Conservation (phyloP, 1,139 yeast genomes). For the Scheffersomyces cryptocercus region DNA sequence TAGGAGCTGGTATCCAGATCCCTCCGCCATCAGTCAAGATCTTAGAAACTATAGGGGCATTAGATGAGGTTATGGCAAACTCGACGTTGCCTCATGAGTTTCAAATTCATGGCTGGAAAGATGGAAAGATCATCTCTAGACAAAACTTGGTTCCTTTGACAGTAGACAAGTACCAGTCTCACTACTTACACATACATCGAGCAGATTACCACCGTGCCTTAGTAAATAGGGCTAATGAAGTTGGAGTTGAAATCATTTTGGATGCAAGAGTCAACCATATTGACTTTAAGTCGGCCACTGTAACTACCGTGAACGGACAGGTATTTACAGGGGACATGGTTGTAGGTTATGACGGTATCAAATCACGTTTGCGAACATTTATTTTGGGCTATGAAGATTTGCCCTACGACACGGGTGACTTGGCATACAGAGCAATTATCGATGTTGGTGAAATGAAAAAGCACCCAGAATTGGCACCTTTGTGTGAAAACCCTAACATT, state of each 20-base stretch:
- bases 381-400: constrained; percentile 18
- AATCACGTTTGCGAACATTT: constrained; percentile 21
- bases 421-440: constrained; percentile 26
- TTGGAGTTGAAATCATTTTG: constrained; percentile 20
- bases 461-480: constrained; percentile 22
- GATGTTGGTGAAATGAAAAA: constrained; percentile 17
- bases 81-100: constrained; percentile 26
- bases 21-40: constrained; percentile 33
- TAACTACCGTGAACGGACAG: constrained; percentile 22
- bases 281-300: constrained; percentile 21
- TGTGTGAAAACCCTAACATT: constrained; percentile 25
- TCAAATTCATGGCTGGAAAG: constrained; percentile 22
- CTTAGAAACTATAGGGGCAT: constrained; percentile 24
- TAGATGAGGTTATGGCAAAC: constrained; percentile 17
- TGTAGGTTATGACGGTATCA: constrained; percentile 40
- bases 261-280: constrained; percentile 21
- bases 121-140: constrained; percentile 21
- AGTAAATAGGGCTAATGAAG: constrained; percentile 22
- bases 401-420: constrained; percentile 25
- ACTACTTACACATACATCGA: constrained; percentile 28
- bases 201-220: constrained; percentile 30
- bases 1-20: constrained; percentile 42
- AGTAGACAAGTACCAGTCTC: constrained; percentile 19
- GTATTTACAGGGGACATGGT: constrained; percentile 29
- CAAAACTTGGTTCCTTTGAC: constrained; percentile 23